Conservation (phyloP, 169 alveolate species). For the Babesia bigemina region DNA sequence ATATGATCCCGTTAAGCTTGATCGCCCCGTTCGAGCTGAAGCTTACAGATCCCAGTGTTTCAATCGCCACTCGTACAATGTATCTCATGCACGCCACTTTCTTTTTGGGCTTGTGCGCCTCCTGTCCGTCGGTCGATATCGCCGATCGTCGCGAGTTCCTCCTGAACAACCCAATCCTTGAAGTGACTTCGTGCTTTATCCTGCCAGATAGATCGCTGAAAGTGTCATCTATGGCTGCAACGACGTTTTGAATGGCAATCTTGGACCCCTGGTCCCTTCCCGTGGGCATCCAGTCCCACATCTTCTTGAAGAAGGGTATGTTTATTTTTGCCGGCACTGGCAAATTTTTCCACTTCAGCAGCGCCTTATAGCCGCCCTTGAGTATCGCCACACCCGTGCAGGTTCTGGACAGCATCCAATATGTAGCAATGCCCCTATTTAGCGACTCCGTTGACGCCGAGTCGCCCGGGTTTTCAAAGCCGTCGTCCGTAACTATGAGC, state of each 20-base stretch:
- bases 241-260: constrained; percentile 27
- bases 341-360: constrained; percentile 27
- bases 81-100: background rate
- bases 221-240: constrained; percentile 8
- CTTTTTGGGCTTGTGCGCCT: background rate
- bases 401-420: constrained; percentile 11
- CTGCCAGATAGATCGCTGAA: constrained; percentile 7
- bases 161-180: constrained; percentile 1
- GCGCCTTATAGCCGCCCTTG: constrained; percentile 54
- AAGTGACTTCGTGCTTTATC: background rate
- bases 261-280: constrained; percentile 23
- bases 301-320: constrained; percentile 6
- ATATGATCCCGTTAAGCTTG: constrained; percentile 45
- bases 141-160: background rate
- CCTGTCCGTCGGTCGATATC: background rate
- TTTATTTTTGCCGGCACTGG: constrained; percentile 34
- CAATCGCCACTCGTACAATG: background rate
- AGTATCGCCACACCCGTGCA: constrained; percentile 52
- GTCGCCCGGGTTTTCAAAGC: constrained; percentile 37
- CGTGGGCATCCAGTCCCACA: constrained; percentile 21
- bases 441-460: constrained; percentile 34
- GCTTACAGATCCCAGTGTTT: background rate
- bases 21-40: constrained; percentile 52
- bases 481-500: constrained; percentile 64
- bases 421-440: constrained; percentile 37